phyloP scores from a whole-genome alignment of 1,139 yeast genomes.

The Debaryomyces sp. region DNA sequence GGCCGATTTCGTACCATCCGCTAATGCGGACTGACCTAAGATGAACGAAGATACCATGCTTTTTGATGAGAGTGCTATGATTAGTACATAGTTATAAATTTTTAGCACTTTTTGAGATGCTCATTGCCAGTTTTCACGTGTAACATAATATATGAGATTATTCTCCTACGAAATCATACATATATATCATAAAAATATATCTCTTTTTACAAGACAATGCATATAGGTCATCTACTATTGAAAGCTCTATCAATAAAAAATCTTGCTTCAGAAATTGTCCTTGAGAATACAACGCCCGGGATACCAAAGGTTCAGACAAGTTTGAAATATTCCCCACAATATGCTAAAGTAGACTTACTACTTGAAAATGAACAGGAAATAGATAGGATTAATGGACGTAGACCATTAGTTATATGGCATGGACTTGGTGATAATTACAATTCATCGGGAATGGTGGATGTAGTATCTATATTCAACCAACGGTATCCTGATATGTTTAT shows the following conservation, averaged over 20 bases:
- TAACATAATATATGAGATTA: not conserved
- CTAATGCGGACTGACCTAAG: slow-evolving; percentile 31
- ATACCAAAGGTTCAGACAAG: not conserved
- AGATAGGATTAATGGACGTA: slow-evolving; percentile 1
- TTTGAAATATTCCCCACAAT: not conserved
- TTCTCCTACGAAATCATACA: not conserved
- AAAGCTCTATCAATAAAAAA: not conserved
- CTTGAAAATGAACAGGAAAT: not conserved
- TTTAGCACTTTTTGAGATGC: slow-evolving; percentile 4
- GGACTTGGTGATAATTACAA: slow-evolving; percentile 80
- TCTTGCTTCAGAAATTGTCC: not conserved
- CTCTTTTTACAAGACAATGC: not conserved
- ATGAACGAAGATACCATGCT: slow-evolving; percentile 20
- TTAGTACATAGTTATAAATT: not conserved
- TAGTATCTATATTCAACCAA: slow-evolving; percentile 42
- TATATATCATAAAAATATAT: not conserved
- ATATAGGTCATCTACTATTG: not conserved
- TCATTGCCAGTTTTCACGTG: slow-evolving; percentile 5
- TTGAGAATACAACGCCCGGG: not conserved
- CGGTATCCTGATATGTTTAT: slow-evolving; percentile 55
- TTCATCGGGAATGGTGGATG: slow-evolving; percentile 59
- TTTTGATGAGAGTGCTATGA: not conserved
- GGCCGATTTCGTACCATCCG: slow-evolving; percentile 34
- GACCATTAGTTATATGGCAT: slow-evolving; percentile 79
- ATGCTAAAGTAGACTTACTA: not conserved